phyloP scores from a whole-genome alignment of 305 asterid genomes.

The Fraxinus paxiana region DNA sequence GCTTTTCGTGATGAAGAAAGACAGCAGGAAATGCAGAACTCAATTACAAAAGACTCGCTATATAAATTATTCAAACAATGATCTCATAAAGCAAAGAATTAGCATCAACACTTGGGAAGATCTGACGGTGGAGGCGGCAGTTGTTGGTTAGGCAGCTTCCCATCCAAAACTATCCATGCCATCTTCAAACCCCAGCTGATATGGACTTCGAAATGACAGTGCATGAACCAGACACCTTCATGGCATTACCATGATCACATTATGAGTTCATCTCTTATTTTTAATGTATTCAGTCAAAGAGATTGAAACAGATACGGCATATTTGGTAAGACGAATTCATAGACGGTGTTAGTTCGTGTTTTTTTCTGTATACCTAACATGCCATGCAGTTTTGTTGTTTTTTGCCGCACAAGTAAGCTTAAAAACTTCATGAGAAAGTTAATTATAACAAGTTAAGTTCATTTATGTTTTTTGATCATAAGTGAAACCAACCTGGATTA shows the following conservation, averaged over 20 bases:
- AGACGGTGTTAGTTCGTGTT: neutral
- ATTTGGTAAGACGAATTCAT: neutral
- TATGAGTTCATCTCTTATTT: neutral
- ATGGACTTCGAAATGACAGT: slow-evolving; percentile 61
- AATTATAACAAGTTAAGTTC: neutral
- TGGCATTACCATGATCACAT: neutral
- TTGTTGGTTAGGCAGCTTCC: slow-evolving; percentile 49
- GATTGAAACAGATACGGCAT: neutral
- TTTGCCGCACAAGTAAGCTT: neutral
- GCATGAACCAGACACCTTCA: slow-evolving; percentile 61
- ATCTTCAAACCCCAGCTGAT: slow-evolving; percentile 61
- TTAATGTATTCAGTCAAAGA: neutral
- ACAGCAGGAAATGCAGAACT: neutral
- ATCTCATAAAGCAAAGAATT: neutral
- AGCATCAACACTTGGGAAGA: slow-evolving; percentile 48
- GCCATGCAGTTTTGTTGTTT: neutral
- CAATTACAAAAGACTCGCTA: neutral
- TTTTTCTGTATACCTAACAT: neutral
- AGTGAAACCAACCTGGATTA: slow-evolving; percentile 47
- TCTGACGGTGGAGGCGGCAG: slow-evolving; percentile 58
- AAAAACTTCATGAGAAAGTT: neutral
- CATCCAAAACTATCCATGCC: slow-evolving; percentile 63
- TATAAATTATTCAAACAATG: neutral
- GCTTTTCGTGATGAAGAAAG: neutral
- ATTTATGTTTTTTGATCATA: neutral